A percentile compares a stretch with the other conserved stretches of the same genome.
Evolutionary conservation across 352 stramenopile species (phyloP).

Genomic region (Phytophthora kernoviae): DNA sequence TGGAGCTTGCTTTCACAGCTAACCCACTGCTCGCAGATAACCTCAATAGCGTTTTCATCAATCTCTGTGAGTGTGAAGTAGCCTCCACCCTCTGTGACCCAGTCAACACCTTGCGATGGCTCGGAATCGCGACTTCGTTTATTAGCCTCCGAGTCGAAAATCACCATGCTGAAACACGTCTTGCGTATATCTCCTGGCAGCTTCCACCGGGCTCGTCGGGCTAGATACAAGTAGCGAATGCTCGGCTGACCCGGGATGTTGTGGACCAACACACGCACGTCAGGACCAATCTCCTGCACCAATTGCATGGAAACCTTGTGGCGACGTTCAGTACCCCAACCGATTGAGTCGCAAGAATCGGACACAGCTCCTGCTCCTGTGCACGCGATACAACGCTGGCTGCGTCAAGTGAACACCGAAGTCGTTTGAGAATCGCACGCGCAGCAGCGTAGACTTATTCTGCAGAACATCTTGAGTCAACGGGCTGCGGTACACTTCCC

Average conservation of each 20-base stretch:
- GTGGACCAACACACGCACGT: slow-evolving; percentile 20
- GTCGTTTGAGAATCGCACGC: slow-evolving; percentile 3
- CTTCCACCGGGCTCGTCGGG: slow-evolving; percentile 2
- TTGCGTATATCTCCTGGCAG: slow-evolving; percentile 5
- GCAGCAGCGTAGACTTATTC: slow-evolving; percentile 1
- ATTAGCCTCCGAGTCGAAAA: slow-evolving; percentile 27
- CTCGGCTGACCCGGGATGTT: slow-evolving; percentile 21
- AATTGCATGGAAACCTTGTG: slow-evolving; percentile 18
- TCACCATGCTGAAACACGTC: slow-evolving; percentile 13
- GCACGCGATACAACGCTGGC: slow-evolving; percentile 2
- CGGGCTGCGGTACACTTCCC: not conserved
- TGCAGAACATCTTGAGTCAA: not conserved
- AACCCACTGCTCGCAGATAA: slow-evolving; percentile 33
- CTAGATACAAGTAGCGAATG: slow-evolving; percentile 1
- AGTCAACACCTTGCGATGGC: slow-evolving; percentile 18
- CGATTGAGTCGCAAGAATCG: slow-evolving; percentile 12
- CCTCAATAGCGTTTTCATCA: slow-evolving; percentile 22
- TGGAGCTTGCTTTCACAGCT: slow-evolving; percentile 37
- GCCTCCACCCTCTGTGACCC: slow-evolving; percentile 34
- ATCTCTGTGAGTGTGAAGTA: slow-evolving; percentile 24
- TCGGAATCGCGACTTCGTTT: slow-evolving; percentile 24
- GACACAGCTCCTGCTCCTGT: slow-evolving; percentile 12
- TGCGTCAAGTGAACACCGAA: slow-evolving; percentile 3
- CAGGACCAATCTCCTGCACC: slow-evolving; percentile 21
- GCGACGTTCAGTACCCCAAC: slow-evolving; percentile 24